Base-by-base conservation (phyloP, 2,329 filamentous ascomycete genomes). In the Fusarium odoratissimum region DNA sequence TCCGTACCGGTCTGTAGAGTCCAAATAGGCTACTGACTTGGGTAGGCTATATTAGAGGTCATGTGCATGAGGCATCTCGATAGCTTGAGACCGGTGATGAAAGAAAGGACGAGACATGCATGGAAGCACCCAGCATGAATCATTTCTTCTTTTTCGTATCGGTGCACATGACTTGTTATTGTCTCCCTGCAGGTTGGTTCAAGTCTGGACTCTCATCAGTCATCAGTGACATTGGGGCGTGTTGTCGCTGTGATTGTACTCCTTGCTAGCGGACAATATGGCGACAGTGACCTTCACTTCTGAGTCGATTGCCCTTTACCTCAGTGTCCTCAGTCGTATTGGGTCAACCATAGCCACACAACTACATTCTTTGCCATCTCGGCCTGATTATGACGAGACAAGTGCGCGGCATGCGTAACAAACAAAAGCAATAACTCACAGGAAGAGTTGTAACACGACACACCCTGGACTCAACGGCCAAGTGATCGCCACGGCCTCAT, bases 1-100 rank as follows among this genome's bases (percentile, higher is more conserved):
- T 55, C 64, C 67, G 66, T 76, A 70, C 70, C 64, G 74, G 72
- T 76, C 72, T 73, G 46, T 23, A 23, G 25, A 35, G 21, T 17
- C 42, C 21, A 38, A 30, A n/a, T 44, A 6, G 11, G 25, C 21
- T 23, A 55, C 21, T 25, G 37, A 19, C 37, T 19, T 38, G 10
- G 37, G 19, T 42, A n/a, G 46, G 35, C 35, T 54, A 19, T 35
- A n/a, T 31, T 13, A 14, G 14, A 57, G n/a, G 40, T 25, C 40
- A 41, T 54, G 25, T 40, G 25, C n/a, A 38, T 40, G 11, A 23
- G 16, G 33, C 23, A 31, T 38, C 35, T 52, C 12, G 25, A n/a
- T 33, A 30, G 13, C 17, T 17, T 55, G 38, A 56, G 49, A 49
- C n/a, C 12, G 23, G 28, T 13, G 30, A 38, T 37, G 42, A 30